Evolutionary conservation across 495 filamentous ascomycete species (phyloP).

Genomic region (Xylaria palmicola): DNA sequence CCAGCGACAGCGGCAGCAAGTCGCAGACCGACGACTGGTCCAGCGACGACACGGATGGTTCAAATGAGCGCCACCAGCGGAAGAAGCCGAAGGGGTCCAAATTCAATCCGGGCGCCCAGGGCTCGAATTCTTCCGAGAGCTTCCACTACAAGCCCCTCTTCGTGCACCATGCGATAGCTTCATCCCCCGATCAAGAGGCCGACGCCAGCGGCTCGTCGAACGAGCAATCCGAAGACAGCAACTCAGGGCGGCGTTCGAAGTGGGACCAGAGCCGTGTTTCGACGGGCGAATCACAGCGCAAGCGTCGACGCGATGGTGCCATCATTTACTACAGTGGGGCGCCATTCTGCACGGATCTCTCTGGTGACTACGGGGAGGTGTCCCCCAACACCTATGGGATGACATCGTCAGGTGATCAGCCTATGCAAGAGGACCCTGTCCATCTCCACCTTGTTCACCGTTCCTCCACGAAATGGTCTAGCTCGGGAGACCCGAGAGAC

Average conservation of each 20-base stretch:
- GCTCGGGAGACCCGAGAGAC: slow-evolving; percentile 47
- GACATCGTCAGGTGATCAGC: slow-evolving; percentile 35
- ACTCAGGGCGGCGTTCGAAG: slow-evolving; percentile 35
- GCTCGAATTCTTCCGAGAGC: slow-evolving; percentile 39
- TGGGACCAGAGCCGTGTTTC: slow-evolving; percentile 44
- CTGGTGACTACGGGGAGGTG: slow-evolving; percentile 51
- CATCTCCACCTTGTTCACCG: slow-evolving; percentile 22
- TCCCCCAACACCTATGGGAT: slow-evolving; percentile 40
- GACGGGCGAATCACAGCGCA: slow-evolving; percentile 38
- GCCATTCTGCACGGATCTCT: slow-evolving; percentile 74
- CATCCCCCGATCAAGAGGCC: slow-evolving; percentile 38
- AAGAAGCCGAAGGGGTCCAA: slow-evolving; percentile 44
- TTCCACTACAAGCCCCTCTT: slow-evolving; percentile 68
- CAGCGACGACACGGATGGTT: slow-evolving; percentile 42
- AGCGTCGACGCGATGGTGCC: slow-evolving; percentile 59
- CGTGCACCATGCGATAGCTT: slow-evolving; percentile 40
- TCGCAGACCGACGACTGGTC: slow-evolving; percentile 40
- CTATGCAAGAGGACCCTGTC: slow-evolving; percentile 13
- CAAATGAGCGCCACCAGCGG: slow-evolving; percentile 31
- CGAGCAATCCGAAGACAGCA: slow-evolving; percentile 38
- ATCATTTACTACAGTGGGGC: slow-evolving; percentile 79
- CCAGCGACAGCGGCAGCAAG: slow-evolving; percentile 54
- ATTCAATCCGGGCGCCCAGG: slow-evolving; percentile 33
- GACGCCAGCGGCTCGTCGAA: slow-evolving; percentile 39
- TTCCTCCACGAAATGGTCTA: slow-evolving; percentile 30